Percentiles rank a stretch among this genome's conserved stretches.
These are phyloP conservation scores for Leccinum sublutescens DNA, from an alignment of 768 basidiomycete species.

Conservation along the genomic window DNA sequence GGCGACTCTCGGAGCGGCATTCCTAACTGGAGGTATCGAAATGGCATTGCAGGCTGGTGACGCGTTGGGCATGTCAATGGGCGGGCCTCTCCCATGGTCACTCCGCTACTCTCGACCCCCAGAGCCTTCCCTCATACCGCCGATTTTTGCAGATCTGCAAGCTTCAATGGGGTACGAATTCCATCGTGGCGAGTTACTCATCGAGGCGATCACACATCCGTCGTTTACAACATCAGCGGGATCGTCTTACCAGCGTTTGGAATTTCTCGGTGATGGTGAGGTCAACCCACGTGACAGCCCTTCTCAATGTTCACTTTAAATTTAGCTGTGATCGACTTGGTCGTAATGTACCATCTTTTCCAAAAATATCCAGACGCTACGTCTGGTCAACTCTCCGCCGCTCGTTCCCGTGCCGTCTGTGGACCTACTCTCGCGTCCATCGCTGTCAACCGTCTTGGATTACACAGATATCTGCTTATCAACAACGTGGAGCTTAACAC, in stretches of 20 bases:
- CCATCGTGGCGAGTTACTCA: constrained; percentile 54
- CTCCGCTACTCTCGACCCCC: constrained; percentile 46
- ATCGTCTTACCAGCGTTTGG: constrained; percentile 79
- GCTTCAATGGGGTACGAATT: constrained; percentile 70
- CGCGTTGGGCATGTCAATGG: constrained; percentile 67
- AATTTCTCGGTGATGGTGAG: constrained; percentile 89
- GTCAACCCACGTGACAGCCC: background rate
- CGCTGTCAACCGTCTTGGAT: constrained; percentile 57
- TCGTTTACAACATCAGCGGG: constrained; percentile 57
- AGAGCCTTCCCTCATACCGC: constrained; percentile 36
- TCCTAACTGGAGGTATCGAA: constrained; percentile 66
- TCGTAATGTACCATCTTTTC: constrained; percentile 70
- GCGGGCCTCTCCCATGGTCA: constrained; percentile 67
- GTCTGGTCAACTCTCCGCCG: constrained; percentile 73
- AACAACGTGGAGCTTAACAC: constrained; percentile 66
- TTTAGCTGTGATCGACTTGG: constrained; percentile 68
- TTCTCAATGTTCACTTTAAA: constrained; percentile 9
- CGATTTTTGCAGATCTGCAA: constrained; percentile 56
- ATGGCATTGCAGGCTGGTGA: constrained; percentile 66
- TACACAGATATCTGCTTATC: constrained; percentile 71
- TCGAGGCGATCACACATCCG: constrained; percentile 86
- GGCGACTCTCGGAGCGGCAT: constrained; percentile 76
- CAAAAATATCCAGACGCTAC: constrained; percentile 66
- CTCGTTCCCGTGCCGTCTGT: constrained; percentile 71
- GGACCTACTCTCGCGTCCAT: constrained; percentile 69